These are phyloP conservation scores for Graphiopsis chlorocephala DNA, from an alignment of 2,329 filamentous ascomycete species.

Conservation along the genomic window DNA sequence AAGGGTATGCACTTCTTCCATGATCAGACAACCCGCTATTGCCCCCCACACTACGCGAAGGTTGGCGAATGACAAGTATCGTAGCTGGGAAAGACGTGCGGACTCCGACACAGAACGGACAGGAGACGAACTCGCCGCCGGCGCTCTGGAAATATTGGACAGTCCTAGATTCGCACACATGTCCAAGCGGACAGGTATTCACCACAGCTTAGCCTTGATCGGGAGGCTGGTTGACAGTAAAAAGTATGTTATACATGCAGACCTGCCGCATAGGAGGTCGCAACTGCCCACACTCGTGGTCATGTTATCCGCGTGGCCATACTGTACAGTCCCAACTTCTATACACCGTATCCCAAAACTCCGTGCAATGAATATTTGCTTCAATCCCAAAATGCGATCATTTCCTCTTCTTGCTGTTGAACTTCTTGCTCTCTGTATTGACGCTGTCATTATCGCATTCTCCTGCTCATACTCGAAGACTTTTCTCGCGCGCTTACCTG, in stretches of 20 bases:
- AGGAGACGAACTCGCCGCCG: not conserved
- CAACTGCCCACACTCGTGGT: conserved; percentile 2
- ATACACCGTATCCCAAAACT: conserved; percentile 12
- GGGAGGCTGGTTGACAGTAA: not conserved
- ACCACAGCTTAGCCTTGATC: not conserved
- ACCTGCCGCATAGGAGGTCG: not conserved
- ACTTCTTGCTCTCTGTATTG: conserved; percentile 18
- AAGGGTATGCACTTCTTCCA: not conserved
- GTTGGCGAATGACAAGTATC: not conserved
- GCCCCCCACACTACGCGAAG: not conserved
- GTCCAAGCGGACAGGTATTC: not conserved
- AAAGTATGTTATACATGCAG: conserved; percentile 15
- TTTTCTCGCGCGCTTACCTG: conserved; percentile 35
- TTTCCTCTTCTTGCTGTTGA: conserved; percentile 19
- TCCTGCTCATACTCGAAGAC: not conserved
- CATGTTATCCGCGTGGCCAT: conserved; percentile 12
- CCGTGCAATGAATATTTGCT: not conserved
- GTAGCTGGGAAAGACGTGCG: not conserved
- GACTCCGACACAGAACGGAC: not conserved
- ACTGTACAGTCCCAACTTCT: conserved; percentile 9
- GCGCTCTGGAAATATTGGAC: not conserved
- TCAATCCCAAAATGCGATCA: conserved; percentile 3
- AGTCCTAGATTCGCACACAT: not conserved
- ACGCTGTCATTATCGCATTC: not conserved
- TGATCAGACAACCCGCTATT: not conserved